These are phyloP conservation scores for Setaria viridis DNA, from an alignment of 202 grass and related monocot genomes.

Conservation along the genomic window DNA sequence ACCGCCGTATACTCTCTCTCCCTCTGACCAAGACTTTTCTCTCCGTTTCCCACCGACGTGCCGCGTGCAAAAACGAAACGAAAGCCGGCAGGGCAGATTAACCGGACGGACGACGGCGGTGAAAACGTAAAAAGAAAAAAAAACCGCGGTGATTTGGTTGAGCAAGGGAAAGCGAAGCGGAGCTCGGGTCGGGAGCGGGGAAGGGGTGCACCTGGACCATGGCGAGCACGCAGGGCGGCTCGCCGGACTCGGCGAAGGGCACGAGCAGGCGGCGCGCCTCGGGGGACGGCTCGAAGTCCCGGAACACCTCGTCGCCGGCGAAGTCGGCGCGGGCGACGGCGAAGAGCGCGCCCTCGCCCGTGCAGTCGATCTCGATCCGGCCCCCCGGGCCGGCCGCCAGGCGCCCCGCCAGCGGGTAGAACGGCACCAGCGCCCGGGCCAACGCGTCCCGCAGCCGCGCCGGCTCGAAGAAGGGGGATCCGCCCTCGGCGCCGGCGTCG, in stretches of 20 bases:
- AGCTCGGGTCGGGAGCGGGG: too few species aligned
- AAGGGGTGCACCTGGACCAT: slow-evolving; percentile 58
- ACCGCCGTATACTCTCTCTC: too few species aligned
- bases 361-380: slow-evolving; percentile 71
- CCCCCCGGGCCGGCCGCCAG: slow-evolving; percentile 44
- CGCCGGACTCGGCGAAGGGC: slow-evolving; percentile 58
- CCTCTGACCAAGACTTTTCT: neutral
- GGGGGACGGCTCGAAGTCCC: slow-evolving; percentile 63
- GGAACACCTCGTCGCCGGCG: slow-evolving; percentile 55
- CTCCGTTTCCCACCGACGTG: slow-evolving; percentile 5
- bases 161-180: too few species aligned
- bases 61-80: neutral
- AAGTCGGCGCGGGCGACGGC: slow-evolving; percentile 55
- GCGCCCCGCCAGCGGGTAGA: slow-evolving; percentile 76
- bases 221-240: slow-evolving; percentile 64
- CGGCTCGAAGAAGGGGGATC: slow-evolving; percentile 48
- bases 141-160: too few species aligned
- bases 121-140: neutral
- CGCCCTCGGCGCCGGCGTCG: neutral
- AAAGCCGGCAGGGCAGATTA: neutral
- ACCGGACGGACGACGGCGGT: neutral
- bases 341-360: slow-evolving; percentile 64
- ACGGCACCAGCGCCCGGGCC: slow-evolving; percentile 61
- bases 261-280: slow-evolving; percentile 65
- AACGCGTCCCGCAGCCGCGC: slow-evolving; percentile 54